phyloP scores from a whole-genome alignment of 345 rosid genomes.

The Brassica napus region DNA sequence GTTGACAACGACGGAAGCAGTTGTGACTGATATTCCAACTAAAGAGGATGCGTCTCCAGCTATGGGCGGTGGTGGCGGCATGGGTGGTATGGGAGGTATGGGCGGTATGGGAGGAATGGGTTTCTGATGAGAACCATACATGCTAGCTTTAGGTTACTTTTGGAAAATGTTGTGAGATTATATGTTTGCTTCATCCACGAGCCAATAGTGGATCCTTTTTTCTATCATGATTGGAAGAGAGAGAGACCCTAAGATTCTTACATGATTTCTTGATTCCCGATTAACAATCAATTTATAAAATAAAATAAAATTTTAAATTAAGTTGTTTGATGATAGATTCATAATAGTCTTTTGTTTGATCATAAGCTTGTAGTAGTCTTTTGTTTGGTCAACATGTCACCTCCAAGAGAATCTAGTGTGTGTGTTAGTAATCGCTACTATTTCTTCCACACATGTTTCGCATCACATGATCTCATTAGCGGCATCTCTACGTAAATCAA shows the following conservation, averaged over 20 bases:
- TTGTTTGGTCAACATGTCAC: background rate
- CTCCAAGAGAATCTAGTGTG: too few relatives aligned
- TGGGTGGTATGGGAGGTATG: constrained; percentile 74
- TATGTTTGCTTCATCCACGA: constrained; percentile 18
- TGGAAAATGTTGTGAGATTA: constrained; percentile 2
- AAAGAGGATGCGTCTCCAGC: constrained; percentile 71
- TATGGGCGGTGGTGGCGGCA: constrained; percentile 63
- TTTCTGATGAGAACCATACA: constrained; percentile 45
- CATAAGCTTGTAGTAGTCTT: background rate
- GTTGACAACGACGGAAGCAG: constrained; percentile 96
- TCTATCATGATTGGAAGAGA: background rate
- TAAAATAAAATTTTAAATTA: background rate
- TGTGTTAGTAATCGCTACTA: too few relatives aligned
- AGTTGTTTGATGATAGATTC: background rate
- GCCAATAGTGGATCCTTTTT: background rate
- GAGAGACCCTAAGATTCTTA: background rate
- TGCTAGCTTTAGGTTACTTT: constrained; percentile 13
- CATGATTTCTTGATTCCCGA: background rate
- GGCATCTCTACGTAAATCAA: too few relatives aligned
- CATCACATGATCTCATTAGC: too few relatives aligned
- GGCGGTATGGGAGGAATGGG: constrained; percentile 95
- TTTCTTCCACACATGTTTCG: too few relatives aligned
- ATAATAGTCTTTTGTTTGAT: too few relatives aligned
- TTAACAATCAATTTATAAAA: background rate
- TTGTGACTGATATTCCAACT: constrained; percentile 81